Conservation (phyloP, 306 rosid species). For the Vigna reflexopilosa region DNA sequence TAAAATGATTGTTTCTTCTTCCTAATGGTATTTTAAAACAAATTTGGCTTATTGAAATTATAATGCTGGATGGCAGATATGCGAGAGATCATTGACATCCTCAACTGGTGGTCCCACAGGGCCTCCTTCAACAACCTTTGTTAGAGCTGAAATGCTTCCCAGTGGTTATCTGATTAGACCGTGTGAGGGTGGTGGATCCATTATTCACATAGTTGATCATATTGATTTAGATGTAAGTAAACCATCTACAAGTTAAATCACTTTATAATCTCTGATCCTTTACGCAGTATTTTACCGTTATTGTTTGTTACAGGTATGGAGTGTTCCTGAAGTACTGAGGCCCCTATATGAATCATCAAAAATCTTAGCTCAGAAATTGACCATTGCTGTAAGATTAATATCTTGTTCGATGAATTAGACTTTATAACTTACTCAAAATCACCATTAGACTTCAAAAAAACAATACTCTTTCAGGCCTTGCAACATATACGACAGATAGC, state of each 20-base stretch:
- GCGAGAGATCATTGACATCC: conserved; percentile 88
- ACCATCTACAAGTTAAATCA: not conserved
- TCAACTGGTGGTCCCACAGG: conserved; percentile 90
- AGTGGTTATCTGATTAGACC: conserved; percentile 94
- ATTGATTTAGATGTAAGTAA: conserved; percentile 82
- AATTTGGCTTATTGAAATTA: conserved; percentile 26
- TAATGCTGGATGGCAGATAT: conserved; percentile 59
- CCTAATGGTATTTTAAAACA: not conserved
- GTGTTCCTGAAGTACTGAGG: conserved; percentile 97
- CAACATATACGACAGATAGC: conserved; percentile 91
- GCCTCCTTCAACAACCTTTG: conserved; percentile 76
- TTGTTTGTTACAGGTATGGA: conserved; percentile 67
- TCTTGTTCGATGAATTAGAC: not conserved
- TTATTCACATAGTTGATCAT: conserved; percentile 94
- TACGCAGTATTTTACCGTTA: not conserved
- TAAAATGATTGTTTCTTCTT: not conserved
- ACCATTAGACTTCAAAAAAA: not conserved
- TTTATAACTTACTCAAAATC: not conserved
- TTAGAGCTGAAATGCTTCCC: conserved; percentile 94
- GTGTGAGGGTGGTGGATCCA: conserved; percentile 97
- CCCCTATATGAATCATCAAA: conserved; percentile 95
- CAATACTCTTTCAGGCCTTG: conserved; percentile 60
- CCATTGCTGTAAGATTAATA: conserved; percentile 72
- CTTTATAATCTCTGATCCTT: not conserved
- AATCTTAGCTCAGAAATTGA: conserved; percentile 88